Base-by-base conservation (phyloP, 2,329 filamentous ascomycete genomes). In the Ophiostoma himal-ulmi region DNA sequence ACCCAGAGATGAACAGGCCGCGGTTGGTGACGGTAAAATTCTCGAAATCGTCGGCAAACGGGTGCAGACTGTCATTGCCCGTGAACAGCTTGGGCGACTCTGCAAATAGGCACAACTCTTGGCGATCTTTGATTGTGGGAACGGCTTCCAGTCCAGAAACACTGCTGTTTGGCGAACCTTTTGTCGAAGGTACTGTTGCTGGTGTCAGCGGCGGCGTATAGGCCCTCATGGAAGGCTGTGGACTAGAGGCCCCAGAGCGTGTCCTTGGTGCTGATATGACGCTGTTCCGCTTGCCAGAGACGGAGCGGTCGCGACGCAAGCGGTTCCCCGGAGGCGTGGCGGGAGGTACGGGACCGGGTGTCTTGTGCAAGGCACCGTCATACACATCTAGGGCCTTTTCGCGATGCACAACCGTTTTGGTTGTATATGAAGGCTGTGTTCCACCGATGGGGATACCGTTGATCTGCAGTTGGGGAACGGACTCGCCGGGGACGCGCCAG, bases 401-500 rank as follows among this genome's bases (percentile, higher is more conserved):
- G 5, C 5, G 44, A 10, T 26, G 5, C n/a, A 26, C n/a, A 11
- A 7, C 14, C 52, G 52, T 57, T 13, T 57, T 57, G 8, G 10
- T 57, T 13, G 8, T 11, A 14, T n/a, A 26, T 14, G 10, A n/a
- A 26, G 22, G 14, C n/a, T 22, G 52, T 3, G 52, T 30, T 17
- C 20, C 14, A 3, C 14, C 20, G 22, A 13, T 17, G 4, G 52
- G n/a, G 22, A 11, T 22, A 7, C 52, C 52, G 22, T 57, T 57
- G n/a, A 57, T 6, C 52, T 26, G 52, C 52, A 57, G 5, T 8
- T 26, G 52, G 0, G 52, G 52, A 36, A 34, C 5, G 1, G 6
- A 8, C 11, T 36, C 57, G 1, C 22, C 22, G 20, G 57, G 70
- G 1, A 54, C 52, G 14, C 57, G 69, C 76, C 76, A 77, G 1